A percentile compares a stretch with the other conserved stretches of the same genome.
These are phyloP conservation scores for Neurospora sp. DNA, from an alignment of 495 filamentous ascomycete genomes.

Conservation along the genomic window DNA sequence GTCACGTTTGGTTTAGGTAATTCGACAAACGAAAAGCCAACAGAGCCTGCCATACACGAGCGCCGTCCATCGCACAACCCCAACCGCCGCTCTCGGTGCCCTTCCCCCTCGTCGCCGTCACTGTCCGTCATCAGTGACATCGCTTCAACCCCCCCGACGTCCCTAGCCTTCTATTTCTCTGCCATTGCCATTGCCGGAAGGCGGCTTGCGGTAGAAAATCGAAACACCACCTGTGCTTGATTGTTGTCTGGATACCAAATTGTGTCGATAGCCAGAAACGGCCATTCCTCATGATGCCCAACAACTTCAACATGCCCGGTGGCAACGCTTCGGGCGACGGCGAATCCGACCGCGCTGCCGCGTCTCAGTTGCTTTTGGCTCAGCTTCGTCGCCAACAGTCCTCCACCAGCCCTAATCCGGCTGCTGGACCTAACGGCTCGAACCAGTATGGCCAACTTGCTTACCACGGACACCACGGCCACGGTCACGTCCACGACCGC, in stretches of 20 bases:
- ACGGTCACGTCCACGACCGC: slow-evolving; percentile 8
- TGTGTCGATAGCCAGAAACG: not conserved
- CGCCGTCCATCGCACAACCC: not conserved
- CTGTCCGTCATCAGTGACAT: not conserved
- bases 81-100: not conserved
- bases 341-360: slow-evolving; percentile 9
- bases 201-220: not conserved
- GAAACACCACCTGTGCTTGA: not conserved
- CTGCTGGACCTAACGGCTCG: slow-evolving; percentile 5
- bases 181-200: not conserved
- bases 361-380: slow-evolving; percentile 25
- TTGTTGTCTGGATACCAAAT: not conserved
- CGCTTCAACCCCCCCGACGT: not conserved
- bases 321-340: slow-evolving; percentile 18
- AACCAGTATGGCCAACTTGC: slow-evolving; percentile 18
- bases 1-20: not conserved
- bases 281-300: slow-evolving; percentile 27
- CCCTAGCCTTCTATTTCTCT: not conserved
- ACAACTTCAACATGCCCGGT: slow-evolving; percentile 30
- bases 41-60: not conserved
- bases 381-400: slow-evolving; percentile 25
- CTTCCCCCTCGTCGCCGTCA: not conserved
- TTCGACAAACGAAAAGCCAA: not conserved
- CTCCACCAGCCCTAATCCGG: slow-evolving; percentile 19
- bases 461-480: slow-evolving; percentile 18